Percentiles rank a stretch among this genome's conserved stretches.
phyloP scores from a whole-genome alignment of 2,329 filamentous ascomycete genomes.

The Pseudocercospora fijiensis region DNA sequence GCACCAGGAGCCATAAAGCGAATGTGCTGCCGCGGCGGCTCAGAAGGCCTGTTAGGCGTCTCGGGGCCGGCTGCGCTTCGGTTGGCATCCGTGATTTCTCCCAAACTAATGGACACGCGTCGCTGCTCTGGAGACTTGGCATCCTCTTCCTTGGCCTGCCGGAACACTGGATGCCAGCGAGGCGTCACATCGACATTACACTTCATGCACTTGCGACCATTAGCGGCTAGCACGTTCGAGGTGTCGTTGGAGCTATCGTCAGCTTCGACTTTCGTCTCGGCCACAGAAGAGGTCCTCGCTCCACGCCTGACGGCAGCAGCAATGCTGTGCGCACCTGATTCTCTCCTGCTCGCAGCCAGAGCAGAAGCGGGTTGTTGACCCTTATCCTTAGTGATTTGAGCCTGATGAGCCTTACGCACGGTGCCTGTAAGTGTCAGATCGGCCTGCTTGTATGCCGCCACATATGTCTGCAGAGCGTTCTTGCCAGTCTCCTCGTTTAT shows the following conservation, averaged over 20 bases:
- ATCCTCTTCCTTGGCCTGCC: conserved; percentile 16
- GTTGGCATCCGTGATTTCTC: conserved; percentile 29
- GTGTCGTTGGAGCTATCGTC: conserved; percentile 28
- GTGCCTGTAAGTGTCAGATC: conserved; percentile 88
- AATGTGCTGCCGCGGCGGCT: conserved; percentile 20
- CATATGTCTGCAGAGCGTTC: conserved; percentile 82
- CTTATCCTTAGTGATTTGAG: conserved; percentile 60
- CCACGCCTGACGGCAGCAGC: conserved; percentile 36
- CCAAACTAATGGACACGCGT: conserved; percentile 28
- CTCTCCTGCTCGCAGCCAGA: conserved; percentile 40
- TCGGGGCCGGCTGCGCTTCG: conserved; percentile 7
- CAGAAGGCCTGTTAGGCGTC: background rate
- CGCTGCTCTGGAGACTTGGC: conserved; percentile 13
- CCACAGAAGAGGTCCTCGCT: conserved; percentile 35
- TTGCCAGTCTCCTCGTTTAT: conserved; percentile 66
- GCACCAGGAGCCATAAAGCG: conserved; percentile 34
- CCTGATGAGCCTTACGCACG: conserved; percentile 82
- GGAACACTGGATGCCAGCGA: conserved; percentile 49
- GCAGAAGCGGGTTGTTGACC: conserved; percentile 39
- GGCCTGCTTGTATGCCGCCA: conserved; percentile 89
- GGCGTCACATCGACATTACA: conserved; percentile 67
- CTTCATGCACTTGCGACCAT: conserved; percentile 43
- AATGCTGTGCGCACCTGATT: conserved; percentile 39
- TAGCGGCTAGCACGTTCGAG: conserved; percentile 33
- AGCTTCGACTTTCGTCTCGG: conserved; percentile 33